phyloP scores from a whole-genome alignment of 2,329 filamentous ascomycete species.

The Fusarium oxysporum region DNA sequence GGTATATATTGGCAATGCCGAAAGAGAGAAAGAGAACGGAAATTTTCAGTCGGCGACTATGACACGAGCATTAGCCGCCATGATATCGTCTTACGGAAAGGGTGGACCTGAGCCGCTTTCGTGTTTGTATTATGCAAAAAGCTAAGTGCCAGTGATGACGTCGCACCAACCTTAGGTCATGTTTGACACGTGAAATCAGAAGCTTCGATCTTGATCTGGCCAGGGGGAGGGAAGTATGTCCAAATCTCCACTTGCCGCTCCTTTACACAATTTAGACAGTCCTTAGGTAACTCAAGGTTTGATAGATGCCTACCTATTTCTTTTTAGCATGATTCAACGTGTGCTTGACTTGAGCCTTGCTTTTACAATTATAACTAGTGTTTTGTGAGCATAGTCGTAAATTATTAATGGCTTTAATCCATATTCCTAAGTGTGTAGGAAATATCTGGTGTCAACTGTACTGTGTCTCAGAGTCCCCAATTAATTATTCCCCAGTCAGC shows the following conservation, averaged over 20 bases:
- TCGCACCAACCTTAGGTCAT: conserved; percentile 6
- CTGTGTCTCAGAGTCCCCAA: neutral
- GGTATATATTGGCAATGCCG: neutral
- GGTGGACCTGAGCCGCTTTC: conserved; percentile 41
- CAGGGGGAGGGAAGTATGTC: conserved; percentile 1
- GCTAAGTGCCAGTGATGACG: conserved; percentile 29
- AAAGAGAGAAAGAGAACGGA: conserved; percentile 6
- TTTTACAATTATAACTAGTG: neutral
- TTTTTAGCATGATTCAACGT: neutral
- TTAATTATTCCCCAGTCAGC: neutral
- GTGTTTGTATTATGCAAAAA: conserved; percentile 24
- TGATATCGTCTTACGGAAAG: conserved; percentile 23
- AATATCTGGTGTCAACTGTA: neutral
- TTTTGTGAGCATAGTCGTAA: neutral
- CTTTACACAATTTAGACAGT: neutral
- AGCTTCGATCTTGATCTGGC: conserved; percentile 32
- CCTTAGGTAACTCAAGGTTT: neutral
- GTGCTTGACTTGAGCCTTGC: neutral
- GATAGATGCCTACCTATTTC: neutral
- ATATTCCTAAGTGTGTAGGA: neutral
- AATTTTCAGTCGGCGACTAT: conserved; percentile 23
- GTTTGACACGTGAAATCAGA: conserved; percentile 45
- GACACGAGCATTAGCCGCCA: conserved; percentile 35
- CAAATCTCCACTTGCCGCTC: conserved; percentile 20
- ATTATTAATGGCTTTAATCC: neutral